Conservation (phyloP, 2,329 filamentous ascomycete genomes). For the Ophiostoma sp. region DNA sequence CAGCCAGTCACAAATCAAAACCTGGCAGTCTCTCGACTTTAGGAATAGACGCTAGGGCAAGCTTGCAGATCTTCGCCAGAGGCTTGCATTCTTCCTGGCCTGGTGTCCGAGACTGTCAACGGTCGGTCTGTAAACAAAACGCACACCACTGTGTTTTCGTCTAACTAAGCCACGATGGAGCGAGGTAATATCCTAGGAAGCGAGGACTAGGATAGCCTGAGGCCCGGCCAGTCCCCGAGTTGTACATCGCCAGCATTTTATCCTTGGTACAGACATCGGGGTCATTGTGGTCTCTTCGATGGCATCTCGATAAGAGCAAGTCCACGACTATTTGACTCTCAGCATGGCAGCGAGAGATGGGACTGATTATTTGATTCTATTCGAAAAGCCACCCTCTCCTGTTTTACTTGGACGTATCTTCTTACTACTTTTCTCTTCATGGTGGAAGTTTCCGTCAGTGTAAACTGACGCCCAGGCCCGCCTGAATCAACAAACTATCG, state of each 20-base stretch:
- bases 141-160: not conserved
- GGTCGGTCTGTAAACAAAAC: not conserved
- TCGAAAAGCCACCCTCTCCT: not conserved
- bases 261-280: not conserved
- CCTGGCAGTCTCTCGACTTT: not conserved
- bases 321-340: not conserved
- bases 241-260: not conserved
- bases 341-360: not conserved
- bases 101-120: not conserved
- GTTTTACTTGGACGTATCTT: not conserved
- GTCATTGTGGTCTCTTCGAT: not conserved
- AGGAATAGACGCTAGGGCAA: not conserved
- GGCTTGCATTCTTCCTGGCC: not conserved
- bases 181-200: no score
- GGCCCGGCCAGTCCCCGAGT: no score
- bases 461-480: no score
- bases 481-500: no score
- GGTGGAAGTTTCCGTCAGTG: no score
- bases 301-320: not conserved
- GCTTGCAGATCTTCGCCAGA: not conserved
- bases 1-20: not conserved
- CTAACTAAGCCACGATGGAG: no score
- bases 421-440: not conserved
- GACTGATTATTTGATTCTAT: not conserved
- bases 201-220: no score